phyloP scores from a whole-genome alignment of 805 yeast species.

The Ogataea saltuana region DNA sequence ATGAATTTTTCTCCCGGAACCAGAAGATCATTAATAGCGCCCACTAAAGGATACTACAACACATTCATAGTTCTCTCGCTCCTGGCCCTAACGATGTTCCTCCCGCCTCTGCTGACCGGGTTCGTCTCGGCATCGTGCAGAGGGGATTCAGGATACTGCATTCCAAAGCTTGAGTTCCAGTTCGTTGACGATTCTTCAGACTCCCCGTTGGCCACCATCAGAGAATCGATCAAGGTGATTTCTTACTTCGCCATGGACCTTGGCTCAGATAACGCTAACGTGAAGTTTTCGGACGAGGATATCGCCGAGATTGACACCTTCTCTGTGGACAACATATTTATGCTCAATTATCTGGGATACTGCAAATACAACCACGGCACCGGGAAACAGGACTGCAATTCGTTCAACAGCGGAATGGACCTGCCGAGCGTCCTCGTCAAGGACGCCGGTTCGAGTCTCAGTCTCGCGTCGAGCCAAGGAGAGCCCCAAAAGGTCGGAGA shows the following conservation, averaged over 20 bases:
- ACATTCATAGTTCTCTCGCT: constrained; percentile 26
- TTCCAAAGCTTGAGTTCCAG: constrained; percentile 46
- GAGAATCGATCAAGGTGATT: constrained; percentile 45
- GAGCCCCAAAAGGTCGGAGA: constrained; percentile 42
- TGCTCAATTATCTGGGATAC: constrained; percentile 49
- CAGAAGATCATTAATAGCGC: constrained; percentile 4
- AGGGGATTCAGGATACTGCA: constrained; percentile 33
- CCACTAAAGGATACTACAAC: constrained; percentile 24
- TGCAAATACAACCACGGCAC: constrained; percentile 40
- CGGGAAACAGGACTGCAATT: constrained; percentile 34
- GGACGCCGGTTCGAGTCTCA: constrained; percentile 52
- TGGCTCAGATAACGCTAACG: constrained; percentile 26
- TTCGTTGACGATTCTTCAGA: constrained; percentile 38
- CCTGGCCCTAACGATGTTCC: constrained; percentile 27
- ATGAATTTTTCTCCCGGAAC: constrained; percentile 9
- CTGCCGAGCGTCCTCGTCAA: constrained; percentile 46
- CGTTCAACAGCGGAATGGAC: constrained; percentile 45
- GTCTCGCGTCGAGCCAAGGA: constrained; percentile 40
- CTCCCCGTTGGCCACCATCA: constrained; percentile 39
- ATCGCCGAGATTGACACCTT: constrained; percentile 45
- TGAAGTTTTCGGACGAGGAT: constrained; percentile 17
- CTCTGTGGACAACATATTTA: constrained; percentile 42
- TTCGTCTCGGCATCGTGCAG: constrained; percentile 37
- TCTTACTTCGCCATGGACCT: constrained; percentile 49
- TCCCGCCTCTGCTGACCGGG: constrained; percentile 26